These are phyloP conservation scores for Colletotrichum kahawae DNA, from an alignment of 2,329 filamentous ascomycete genomes.

Conservation along the genomic window DNA sequence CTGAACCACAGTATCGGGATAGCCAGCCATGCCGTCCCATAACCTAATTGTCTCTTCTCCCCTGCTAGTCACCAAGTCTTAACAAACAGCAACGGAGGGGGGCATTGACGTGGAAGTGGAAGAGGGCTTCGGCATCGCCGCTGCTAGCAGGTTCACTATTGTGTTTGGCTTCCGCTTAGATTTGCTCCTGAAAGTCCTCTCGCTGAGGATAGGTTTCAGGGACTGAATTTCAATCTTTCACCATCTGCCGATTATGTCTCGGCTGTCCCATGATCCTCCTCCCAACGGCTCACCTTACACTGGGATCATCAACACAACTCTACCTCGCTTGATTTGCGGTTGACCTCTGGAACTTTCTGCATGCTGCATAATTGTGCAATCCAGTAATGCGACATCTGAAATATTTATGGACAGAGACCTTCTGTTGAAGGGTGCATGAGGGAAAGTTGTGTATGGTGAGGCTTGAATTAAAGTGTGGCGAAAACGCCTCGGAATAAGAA, in stretches of 20 bases:
- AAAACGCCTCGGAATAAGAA: neutral
- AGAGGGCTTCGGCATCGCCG: neutral
- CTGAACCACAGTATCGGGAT: neutral
- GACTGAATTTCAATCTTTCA: neutral
- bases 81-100: neutral
- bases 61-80: neutral
- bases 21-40: neutral
- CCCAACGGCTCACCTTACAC: neutral
- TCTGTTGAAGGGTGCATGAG: neutral
- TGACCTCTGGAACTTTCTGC: fast-evolving
- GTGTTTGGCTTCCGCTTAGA: neutral
- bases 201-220: neutral
- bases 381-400: neutral
- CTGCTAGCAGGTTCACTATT: neutral
- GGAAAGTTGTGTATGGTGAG: neutral
- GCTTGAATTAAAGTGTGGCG: neutral
- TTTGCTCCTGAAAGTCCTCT: fast-evolving
- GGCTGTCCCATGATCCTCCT: fast-evolving
- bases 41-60: neutral
- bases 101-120: neutral
- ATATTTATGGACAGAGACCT: neutral
- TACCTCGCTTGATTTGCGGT: fast-evolving
- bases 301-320: fast-evolving
- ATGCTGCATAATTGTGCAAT: neutral
- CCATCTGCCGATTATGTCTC: neutral